Percentiles rank a stretch among this genome's conserved stretches.
phyloP scores from a whole-genome alignment of 768 basidiomycete genomes.

The Sistotremastrum niveocremeum region DNA sequence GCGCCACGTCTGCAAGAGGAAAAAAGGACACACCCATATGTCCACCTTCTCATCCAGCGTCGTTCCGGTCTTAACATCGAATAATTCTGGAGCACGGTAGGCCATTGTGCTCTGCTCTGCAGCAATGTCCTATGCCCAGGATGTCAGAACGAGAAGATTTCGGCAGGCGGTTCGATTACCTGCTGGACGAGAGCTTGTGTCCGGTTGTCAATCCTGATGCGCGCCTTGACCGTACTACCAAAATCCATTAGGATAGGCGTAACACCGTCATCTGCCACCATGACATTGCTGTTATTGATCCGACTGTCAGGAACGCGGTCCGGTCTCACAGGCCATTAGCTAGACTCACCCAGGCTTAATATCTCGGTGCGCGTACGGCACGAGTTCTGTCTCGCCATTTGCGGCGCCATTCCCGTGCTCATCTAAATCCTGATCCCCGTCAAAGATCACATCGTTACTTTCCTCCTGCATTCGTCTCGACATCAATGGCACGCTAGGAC shows the following conservation, averaged over 20 bases:
- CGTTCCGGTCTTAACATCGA: constrained; percentile 88
- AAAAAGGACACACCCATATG: constrained; percentile 61
- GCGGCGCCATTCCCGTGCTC: constrained; percentile 22
- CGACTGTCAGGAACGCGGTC: not conserved
- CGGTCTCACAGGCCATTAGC: not conserved
- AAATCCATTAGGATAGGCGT: constrained; percentile 96
- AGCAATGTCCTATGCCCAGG: constrained; percentile 58
- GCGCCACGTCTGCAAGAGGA: not conserved
- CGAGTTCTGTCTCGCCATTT: constrained; percentile 35
- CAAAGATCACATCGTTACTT: constrained; percentile 56
- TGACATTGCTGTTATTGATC: constrained; percentile 61
- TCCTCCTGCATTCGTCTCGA: constrained; percentile 36
- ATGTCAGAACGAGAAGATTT: not conserved
- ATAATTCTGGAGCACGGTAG: constrained; percentile 92
- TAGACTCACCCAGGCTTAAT: constrained; percentile 83
- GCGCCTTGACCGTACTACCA: constrained; percentile 80
- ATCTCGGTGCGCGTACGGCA: constrained; percentile 94
- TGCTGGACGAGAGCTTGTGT: constrained; percentile 85
- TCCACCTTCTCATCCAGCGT: constrained; percentile 89
- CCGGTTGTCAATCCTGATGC: constrained; percentile 68
- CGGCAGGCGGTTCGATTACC: constrained; percentile 23
- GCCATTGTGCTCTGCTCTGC: constrained; percentile 99
- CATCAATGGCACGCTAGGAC: constrained; percentile 40
- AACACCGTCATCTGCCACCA: constrained; percentile 83
- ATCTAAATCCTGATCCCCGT: constrained; percentile 61